Percentiles rank a stretch among this genome's conserved stretches.
phyloP scores from a whole-genome alignment of 768 basidiomycete species.

The Suillus bovinus region DNA sequence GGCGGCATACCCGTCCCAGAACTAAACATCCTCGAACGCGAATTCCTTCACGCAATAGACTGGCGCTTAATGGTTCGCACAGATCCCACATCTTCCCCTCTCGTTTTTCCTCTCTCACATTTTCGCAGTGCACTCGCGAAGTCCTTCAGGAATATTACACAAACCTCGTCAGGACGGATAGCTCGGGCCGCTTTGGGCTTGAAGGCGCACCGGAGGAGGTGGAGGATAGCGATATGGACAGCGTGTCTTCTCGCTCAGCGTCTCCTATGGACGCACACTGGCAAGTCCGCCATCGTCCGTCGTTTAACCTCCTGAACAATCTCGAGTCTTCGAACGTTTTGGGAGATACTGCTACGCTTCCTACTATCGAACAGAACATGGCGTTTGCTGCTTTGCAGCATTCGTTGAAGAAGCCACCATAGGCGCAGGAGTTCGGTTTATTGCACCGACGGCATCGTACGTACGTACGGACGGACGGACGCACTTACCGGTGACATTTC shows the following conservation, averaged over 20 bases:
- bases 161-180: constrained; percentile 88
- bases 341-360: constrained; percentile 40
- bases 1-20: constrained; percentile 92
- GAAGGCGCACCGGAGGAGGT: constrained; percentile 39
- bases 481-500: background rate
- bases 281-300: constrained; percentile 29
- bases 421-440: background rate
- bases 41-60: constrained; percentile 88
- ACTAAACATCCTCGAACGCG: constrained; percentile 92
- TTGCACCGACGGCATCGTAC: background rate
- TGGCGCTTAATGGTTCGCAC: constrained; percentile 90
- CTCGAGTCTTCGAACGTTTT: constrained; percentile 38
- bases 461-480: background rate
- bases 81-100: constrained; percentile 9
- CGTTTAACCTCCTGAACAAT: constrained; percentile 30
- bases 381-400: constrained; percentile 72
- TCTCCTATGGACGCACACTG: constrained; percentile 42
- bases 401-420: constrained; percentile 31
- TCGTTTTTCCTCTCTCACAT: constrained; percentile 15
- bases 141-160: constrained; percentile 92
- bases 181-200: constrained; percentile 56
- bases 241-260: constrained; percentile 47
- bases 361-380: constrained; percentile 84
- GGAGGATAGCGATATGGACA: constrained; percentile 59
- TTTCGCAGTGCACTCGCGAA: constrained; percentile 81